A percentile compares a stretch with the other conserved stretches of the same genome.
Conservation (phyloP, 371 early-diverging fungal species). For the Ordospora colligata region DNA sequence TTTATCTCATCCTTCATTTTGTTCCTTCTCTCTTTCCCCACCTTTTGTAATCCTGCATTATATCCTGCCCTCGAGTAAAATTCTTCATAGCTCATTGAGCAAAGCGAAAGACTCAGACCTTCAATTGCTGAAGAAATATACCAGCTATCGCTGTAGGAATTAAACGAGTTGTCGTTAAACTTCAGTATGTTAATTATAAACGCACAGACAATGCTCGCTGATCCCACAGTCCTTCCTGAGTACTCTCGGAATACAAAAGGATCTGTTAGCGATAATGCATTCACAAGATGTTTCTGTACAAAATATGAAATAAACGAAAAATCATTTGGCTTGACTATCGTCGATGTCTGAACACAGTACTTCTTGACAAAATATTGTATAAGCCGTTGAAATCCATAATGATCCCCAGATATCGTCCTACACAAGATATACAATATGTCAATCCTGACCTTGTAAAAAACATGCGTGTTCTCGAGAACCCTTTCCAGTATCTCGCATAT, state of each 20-base stretch:
- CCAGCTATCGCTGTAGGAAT: constrained; percentile 56
- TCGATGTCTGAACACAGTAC: constrained; percentile 59
- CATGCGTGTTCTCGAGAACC: constrained; percentile 68
- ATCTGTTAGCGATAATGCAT: constrained; percentile 39
- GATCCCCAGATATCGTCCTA: constrained; percentile 76
- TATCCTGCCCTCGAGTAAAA: neutral
- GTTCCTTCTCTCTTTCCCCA: neutral
- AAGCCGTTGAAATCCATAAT: constrained; percentile 59
- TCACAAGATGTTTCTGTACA: constrained; percentile 57
- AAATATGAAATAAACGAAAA: constrained; percentile 58
- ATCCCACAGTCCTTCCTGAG: constrained; percentile 34
- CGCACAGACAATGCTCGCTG: constrained; percentile 47
- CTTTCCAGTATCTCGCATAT: constrained; percentile 48
- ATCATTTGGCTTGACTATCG: constrained; percentile 59
- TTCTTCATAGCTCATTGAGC: neutral
- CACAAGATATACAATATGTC: constrained; percentile 16
- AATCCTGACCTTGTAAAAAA: constrained; percentile 65
- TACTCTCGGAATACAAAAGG: constrained; percentile 31
- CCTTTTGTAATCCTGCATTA: too few species aligned
- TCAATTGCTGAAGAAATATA: constrained; percentile 57
- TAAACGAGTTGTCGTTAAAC: constrained; percentile 60
- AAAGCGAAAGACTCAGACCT: constrained; percentile 12
- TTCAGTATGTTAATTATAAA: constrained; percentile 60
- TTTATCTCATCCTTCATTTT: neutral
- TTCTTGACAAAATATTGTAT: constrained; percentile 60